Percentiles rank a stretch among this genome's conserved stretches.
phyloP scores from a whole-genome alignment of 1,139 yeast species.

The Blastobotrys buckinghamii region DNA sequence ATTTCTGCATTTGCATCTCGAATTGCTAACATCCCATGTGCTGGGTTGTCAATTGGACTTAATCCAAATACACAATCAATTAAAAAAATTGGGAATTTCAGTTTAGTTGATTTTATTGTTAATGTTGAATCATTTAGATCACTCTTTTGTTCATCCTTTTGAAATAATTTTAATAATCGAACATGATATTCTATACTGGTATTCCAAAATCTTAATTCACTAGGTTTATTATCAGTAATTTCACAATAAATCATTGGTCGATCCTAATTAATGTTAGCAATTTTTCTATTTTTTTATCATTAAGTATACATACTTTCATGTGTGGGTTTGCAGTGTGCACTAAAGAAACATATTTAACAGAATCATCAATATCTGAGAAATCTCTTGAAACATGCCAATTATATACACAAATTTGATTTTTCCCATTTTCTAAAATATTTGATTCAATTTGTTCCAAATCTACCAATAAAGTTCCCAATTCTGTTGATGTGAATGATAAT shows the following conservation, averaged over 20 bases:
- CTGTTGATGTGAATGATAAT: conserved; percentile 6
- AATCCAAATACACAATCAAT: conserved; percentile 27
- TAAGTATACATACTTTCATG: conserved; percentile 18
- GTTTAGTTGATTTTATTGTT: conserved; percentile 14
- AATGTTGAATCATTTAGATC: conserved; percentile 10
- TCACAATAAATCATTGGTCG: conserved; percentile 22
- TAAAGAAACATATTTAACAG: conserved; percentile 19
- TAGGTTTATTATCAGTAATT: conserved; percentile 15
- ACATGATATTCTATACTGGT: conserved; percentile 27
- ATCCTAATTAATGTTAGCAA: conserved; percentile 12
- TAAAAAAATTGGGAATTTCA: conserved; percentile 22
- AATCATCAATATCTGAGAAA: conserved; percentile 18
- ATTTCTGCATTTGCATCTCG: conserved; percentile 48
- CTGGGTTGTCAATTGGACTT: conserved; percentile 37
- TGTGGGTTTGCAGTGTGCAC: conserved; percentile 23
- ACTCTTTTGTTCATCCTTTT: too few relatives aligned
- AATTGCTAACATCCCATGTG: conserved; percentile 48
- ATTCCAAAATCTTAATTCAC: conserved; percentile 21
- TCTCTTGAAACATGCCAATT: conserved; percentile 20
- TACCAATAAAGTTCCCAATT: conserved; percentile 20
- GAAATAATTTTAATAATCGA: conserved; percentile 23
- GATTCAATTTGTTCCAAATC: conserved; percentile 30
- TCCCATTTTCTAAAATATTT: conserved; percentile 12
- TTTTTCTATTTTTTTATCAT: not conserved
- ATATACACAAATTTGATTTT: conserved; percentile 13